These are phyloP conservation scores for Candida stauntonica DNA, from an alignment of 805 yeast genomes.

Conservation along the genomic window DNA sequence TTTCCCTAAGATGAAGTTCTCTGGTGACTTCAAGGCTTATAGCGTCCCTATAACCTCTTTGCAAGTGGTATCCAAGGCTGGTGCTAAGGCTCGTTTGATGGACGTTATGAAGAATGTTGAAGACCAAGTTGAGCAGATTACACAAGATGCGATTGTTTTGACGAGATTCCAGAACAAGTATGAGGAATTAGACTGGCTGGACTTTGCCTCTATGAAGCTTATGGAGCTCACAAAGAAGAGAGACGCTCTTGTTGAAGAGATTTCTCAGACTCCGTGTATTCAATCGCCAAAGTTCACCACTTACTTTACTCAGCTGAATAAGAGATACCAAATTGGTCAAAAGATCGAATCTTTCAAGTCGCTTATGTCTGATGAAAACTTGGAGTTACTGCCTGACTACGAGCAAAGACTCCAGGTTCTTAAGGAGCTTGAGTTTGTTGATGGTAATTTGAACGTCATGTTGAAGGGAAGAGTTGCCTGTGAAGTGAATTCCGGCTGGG, in stretches of 20 bases:
- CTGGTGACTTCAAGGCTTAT: slow-evolving; percentile 31
- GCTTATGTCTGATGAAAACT: slow-evolving; percentile 77
- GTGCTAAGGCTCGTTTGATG: slow-evolving; percentile 12
- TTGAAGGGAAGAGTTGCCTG: slow-evolving; percentile 93
- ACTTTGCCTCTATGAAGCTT: slow-evolving; percentile 32
- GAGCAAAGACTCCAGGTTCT: slow-evolving; percentile 82
- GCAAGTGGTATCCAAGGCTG: slow-evolving; percentile 40
- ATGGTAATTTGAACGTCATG: slow-evolving; percentile 66
- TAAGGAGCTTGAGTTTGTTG: slow-evolving; percentile 75
- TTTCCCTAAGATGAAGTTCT: slow-evolving; percentile 26
- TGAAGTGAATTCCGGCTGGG: slow-evolving; percentile 90
- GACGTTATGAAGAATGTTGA: slow-evolving; percentile 12
- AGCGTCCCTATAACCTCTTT: slow-evolving; percentile 39
- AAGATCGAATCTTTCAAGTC: slow-evolving; percentile 54
- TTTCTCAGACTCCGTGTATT: slow-evolving; percentile 28
- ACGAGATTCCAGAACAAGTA: slow-evolving; percentile 37
- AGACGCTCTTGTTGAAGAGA: slow-evolving; percentile 29
- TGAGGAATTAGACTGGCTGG: slow-evolving; percentile 40
- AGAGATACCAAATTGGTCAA: slow-evolving; percentile 40
- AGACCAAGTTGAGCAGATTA: slow-evolving; percentile 34
- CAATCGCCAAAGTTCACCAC: slow-evolving; percentile 40
- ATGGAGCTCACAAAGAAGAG: slow-evolving; percentile 37
- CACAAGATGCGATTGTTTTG: slow-evolving; percentile 32
- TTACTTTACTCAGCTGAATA: slow-evolving; percentile 42
- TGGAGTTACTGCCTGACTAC: slow-evolving; percentile 89